Conservation (phyloP, 140 eudicot species). For the Artemisia princeps region DNA sequence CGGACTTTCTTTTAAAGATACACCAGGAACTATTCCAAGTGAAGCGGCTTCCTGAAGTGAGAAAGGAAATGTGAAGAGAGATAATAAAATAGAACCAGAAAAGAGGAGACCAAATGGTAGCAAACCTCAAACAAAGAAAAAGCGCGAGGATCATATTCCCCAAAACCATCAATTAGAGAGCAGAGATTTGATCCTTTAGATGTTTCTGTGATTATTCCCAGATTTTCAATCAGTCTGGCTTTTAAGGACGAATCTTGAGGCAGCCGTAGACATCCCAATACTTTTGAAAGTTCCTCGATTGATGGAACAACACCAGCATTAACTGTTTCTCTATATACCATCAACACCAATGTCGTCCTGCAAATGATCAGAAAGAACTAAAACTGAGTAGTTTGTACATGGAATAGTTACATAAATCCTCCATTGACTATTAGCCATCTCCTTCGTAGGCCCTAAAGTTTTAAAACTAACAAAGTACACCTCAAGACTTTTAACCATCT, state of each 20-base stretch:
- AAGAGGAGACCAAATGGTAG: neutral
- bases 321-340: conserved; percentile 79
- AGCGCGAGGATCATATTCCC: conserved; percentile 94
- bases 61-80: neutral
- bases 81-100: neutral
- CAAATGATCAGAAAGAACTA: conserved; percentile 13
- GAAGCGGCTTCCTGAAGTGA: conserved; percentile 82
- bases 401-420: neutral
- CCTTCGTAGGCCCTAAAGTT: too few relatives aligned
- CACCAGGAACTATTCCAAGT: conserved; percentile 70
- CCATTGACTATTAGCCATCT: too few relatives aligned
- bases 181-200: conserved; percentile 59
- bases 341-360: conserved; percentile 83
- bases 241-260: conserved; percentile 66
- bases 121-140: conserved; percentile 80
- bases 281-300: conserved; percentile 70
- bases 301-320: conserved; percentile 64
- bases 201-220: conserved; percentile 47
- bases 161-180: conserved; percentile 85
- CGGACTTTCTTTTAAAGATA: conserved; percentile 65
- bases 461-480: too few relatives aligned
- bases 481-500: too few relatives aligned
- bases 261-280: conserved; percentile 78
- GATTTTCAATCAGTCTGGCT: conserved; percentile 62
- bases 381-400: neutral